A percentile compares a stretch with the other conserved stretches of the same genome.
phyloP scores from a whole-genome alignment of 768 basidiomycete genomes.

The Kwoniella botswanensis region DNA sequence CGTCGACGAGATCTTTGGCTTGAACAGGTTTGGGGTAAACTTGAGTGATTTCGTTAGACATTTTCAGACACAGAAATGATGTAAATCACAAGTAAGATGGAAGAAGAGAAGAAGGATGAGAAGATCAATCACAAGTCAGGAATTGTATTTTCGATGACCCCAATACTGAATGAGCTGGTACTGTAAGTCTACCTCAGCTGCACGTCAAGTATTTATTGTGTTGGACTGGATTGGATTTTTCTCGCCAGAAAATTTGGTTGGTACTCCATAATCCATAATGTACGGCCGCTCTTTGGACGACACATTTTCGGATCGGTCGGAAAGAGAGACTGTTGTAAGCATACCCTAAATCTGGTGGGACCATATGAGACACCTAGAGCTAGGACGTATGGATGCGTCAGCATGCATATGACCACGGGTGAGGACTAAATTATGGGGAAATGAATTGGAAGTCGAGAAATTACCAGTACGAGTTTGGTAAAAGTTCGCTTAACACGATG shows the following conservation, averaged over 20 bases:
- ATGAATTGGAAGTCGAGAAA: background rate
- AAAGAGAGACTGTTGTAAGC: background rate
- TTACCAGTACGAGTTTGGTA: background rate
- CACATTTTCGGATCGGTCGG: background rate
- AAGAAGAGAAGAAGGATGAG: background rate
- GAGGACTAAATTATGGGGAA: background rate
- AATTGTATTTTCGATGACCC: too few species aligned
- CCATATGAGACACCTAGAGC: background rate
- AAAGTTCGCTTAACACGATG: background rate
- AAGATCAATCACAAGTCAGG: too few species aligned
- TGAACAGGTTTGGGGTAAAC: conserved; percentile 8
- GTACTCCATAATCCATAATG: background rate
- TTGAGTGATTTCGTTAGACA: conserved; percentile 9
- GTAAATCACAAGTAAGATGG: background rate
- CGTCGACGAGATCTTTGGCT: conserved; percentile 3
- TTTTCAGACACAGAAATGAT: background rate
- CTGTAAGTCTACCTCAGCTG: background rate
- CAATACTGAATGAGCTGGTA: background rate
- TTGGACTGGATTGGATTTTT: background rate
- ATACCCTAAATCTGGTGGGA: background rate
- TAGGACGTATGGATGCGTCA: background rate
- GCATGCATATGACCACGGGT: background rate
- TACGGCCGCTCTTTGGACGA: background rate
- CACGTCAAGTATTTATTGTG: background rate
- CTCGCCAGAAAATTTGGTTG: background rate